phyloP scores from a whole-genome alignment of 225 moss, liverwort and hornwort genomes.

The Thuidium tamariscinum region DNA sequence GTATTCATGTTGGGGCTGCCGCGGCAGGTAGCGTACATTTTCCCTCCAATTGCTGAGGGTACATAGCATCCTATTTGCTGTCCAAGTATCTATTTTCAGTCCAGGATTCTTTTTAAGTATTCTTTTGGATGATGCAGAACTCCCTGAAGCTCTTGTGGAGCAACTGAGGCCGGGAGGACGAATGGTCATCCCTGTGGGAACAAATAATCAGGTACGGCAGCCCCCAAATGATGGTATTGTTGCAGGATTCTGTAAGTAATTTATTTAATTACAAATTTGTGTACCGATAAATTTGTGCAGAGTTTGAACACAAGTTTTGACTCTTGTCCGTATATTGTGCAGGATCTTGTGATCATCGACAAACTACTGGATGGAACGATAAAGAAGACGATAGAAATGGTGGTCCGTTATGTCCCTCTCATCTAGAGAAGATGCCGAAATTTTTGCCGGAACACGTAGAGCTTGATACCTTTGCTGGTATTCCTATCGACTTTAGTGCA shows the following conservation, averaged over 20 bases:
- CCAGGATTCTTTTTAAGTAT: background rate
- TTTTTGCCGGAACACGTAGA: constrained; percentile 7
- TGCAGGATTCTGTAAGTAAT: too few relatives aligned
- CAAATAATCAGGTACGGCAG: constrained; percentile 37
- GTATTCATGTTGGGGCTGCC: constrained; percentile 92
- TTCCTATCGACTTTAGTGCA: constrained; percentile 19
- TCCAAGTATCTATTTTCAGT: background rate
- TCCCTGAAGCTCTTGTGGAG: constrained; percentile 71
- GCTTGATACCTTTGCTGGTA: background rate
- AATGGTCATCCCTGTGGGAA: constrained; percentile 92
- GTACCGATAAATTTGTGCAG: background rate
- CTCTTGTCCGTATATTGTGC: background rate
- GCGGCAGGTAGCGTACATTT: constrained; percentile 38
- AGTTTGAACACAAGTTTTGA: background rate
- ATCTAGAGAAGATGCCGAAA: constrained; percentile 22
- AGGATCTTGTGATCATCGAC: constrained; percentile 82
- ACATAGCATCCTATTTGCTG: background rate
- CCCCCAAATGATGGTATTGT: background rate
- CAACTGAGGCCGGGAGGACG: constrained; percentile 85
- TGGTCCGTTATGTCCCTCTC: constrained; percentile 82
- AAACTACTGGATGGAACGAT: constrained; percentile 71
- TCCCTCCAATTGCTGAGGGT: background rate
- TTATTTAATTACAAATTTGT: background rate
- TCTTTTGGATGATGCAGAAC: constrained; percentile 12
- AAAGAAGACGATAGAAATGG: constrained; percentile 57